These are phyloP conservation scores for Lactifluus pinguis DNA, from an alignment of 768 basidiomycete genomes.

Conservation along the genomic window DNA sequence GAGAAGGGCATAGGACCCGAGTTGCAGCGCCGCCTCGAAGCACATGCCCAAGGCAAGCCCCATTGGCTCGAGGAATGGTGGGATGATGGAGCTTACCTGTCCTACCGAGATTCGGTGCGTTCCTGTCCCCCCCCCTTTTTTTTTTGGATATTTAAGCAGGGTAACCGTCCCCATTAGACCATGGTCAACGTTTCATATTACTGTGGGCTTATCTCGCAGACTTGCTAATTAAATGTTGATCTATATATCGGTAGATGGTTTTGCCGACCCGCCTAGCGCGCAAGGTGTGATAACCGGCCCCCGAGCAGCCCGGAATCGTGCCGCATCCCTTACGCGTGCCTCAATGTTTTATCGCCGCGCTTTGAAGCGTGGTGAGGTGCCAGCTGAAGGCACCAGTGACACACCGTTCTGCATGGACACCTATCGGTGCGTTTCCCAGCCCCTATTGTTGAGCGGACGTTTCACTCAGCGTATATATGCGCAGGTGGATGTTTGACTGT, in stretches of 20 bases:
- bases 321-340: constrained; percentile 60
- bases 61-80: constrained; percentile 96
- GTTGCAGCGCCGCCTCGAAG: constrained; percentile 58
- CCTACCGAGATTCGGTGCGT: constrained; percentile 76
- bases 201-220: constrained; percentile 37
- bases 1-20: constrained; percentile 32
- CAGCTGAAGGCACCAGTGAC: constrained; percentile 59
- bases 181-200: constrained; percentile 94
- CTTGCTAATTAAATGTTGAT: not conserved
- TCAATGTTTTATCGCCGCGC: constrained; percentile 67
- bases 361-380: constrained; percentile 55
- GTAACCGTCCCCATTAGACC: constrained; percentile 35
- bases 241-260: constrained; percentile 49
- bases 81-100: constrained; percentile 77
- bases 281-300: constrained; percentile 29
- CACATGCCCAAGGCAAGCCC: constrained; percentile 40
- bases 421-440: constrained; percentile 43
- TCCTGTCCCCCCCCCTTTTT: not conserved
- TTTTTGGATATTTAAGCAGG: too few species aligned
- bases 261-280: constrained; percentile 50
- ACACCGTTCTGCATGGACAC: constrained; percentile 80
- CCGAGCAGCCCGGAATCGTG: constrained; percentile 42
- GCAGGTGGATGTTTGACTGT: constrained; percentile 89
- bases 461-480: not conserved
- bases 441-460: not conserved